Base-by-base conservation (phyloP, 495 filamentous ascomycete genomes). In the Hamigera avellanea region DNA sequence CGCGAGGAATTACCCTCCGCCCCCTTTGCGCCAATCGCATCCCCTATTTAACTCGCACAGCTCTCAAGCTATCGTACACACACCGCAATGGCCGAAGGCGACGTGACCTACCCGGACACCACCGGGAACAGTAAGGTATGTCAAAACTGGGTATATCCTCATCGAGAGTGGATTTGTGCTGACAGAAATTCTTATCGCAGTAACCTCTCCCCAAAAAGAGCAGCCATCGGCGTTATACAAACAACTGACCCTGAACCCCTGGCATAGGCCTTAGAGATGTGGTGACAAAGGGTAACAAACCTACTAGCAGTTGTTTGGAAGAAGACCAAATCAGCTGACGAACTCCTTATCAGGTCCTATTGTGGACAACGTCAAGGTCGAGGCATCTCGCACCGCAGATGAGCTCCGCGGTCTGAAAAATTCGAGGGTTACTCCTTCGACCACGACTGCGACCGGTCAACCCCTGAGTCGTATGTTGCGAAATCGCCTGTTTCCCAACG, bases 361-460 rank as follows among this genome's bases (percentile, higher is more conserved):
- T 34, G 82, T 80, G 38, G 73, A 87, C 57, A 82, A 75, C 47
- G 72, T 86, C 56, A 83, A 81, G 58, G 69, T 79, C 44, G 74
- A 93, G 56, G 62, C 63, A 33, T 70, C 73, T 42, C 83, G 81
- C 64, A 85, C 86, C 34, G 55, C 66, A 35, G 60, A 65, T 44
- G 86, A 93, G 64, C 70, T 93, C 45, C 72, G 69, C 52, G 82
- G 84, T 49, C 67, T 95, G 36, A 79, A 81, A 47, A 73, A 75
- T 43, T 49, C 82, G 38, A 80, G 80, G 42, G 69, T 72, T 36
- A 75, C 76, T 33, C 83, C 85, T 28, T 59, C 72, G 23, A 67
- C 77, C 40, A 73, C 72, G 26, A 75, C 85, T 47, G 77, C 76
- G 44, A 93, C 78, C 51, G 86, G 86, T 47, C 88, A 95, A 56